Evolutionary conservation across 2,329 filamentous ascomycete species (phyloP).

Genomic region (Colletotrichum filicis): DNA sequence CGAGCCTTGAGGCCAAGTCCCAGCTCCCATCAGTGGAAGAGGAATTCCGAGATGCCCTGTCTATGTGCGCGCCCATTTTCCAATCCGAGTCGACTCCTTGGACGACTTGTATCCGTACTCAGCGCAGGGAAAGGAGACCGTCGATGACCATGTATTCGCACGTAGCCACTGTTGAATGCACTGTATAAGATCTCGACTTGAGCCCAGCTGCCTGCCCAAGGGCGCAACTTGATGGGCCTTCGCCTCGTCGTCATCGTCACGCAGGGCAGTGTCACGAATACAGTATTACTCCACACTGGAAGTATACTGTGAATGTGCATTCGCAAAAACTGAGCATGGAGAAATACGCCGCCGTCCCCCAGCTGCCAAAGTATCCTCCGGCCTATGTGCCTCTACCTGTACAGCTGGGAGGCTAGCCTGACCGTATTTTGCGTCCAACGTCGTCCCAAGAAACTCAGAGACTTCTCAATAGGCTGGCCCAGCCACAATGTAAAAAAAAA

Average conservation of each 20-base stretch:
- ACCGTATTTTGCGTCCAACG: not conserved
- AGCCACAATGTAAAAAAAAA: not conserved
- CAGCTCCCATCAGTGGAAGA: not conserved
- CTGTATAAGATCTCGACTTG: constrained; percentile 1
- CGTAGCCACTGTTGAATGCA: not conserved
- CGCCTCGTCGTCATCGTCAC: constrained; percentile 23
- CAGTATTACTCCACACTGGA: constrained; percentile 21
- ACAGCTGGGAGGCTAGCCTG: not conserved
- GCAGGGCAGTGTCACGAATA: constrained; percentile 34
- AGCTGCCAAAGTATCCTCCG: not conserved
- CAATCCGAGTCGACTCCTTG: not conserved
- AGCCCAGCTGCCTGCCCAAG: not conserved
- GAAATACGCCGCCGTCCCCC: not conserved
- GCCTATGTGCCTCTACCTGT: not conserved
- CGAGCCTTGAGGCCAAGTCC: not conserved
- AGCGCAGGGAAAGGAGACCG: not conserved
- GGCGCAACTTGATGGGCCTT: not conserved
- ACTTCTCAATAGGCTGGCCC: not conserved
- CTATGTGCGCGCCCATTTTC: not conserved
- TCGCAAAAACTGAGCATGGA: too few relatives aligned
- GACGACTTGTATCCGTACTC: not conserved
- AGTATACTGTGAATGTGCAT: constrained; percentile 7
- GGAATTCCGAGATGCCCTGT: not conserved
- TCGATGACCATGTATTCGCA: not conserved
- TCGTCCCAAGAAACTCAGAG: not conserved